These are phyloP conservation scores for Epichloe coenophiala DNA, from an alignment of 2,329 filamentous ascomycete species.

Conservation along the genomic window DNA sequence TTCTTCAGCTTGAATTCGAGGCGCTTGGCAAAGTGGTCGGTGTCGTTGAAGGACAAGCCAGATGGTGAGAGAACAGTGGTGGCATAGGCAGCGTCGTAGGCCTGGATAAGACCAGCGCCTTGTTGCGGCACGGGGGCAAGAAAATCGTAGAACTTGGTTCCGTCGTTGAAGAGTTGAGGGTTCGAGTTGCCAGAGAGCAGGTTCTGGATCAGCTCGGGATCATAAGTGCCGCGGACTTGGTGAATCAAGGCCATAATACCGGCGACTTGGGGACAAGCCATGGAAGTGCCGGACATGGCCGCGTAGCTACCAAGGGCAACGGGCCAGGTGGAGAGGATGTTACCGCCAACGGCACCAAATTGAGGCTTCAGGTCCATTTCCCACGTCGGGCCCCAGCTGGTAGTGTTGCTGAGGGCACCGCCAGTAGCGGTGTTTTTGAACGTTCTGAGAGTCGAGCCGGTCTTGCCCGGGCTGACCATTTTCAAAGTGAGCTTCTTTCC, in stretches of 20 bases:
- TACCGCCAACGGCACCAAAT: conserved; percentile 40
- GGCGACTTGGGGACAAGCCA: conserved; percentile 44
- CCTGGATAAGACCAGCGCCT: conserved; percentile 46
- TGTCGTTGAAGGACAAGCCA: conserved; percentile 52
- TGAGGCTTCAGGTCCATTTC: conserved; percentile 44
- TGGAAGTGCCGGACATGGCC: conserved; percentile 43
- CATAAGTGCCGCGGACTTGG: conserved; percentile 35
- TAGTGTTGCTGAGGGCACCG: conserved; percentile 38
- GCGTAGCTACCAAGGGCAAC: conserved; percentile 31
- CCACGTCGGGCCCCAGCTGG: conserved; percentile 48
- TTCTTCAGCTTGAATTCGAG: conserved; percentile 44
- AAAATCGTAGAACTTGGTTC: conserved; percentile 19
- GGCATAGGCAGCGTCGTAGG: conserved; percentile 42
- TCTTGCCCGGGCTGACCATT: conserved; percentile 28
- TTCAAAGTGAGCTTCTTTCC: conserved; percentile 30
- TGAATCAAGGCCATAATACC: conserved; percentile 41
- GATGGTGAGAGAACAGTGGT: conserved; percentile 39
- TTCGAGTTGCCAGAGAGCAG: conserved; percentile 35
- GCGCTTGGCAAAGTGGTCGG: conserved; percentile 36
- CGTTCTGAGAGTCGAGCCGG: conserved; percentile 17
- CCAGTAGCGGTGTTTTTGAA: conserved; percentile 23
- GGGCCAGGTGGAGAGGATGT: conserved; percentile 45
- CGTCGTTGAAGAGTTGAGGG: conserved; percentile 35
- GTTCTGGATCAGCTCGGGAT: conserved; percentile 35
- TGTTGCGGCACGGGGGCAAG: conserved; percentile 46